A percentile compares a stretch with the other conserved stretches of the same genome.
These are phyloP conservation scores for Bjerkandera adusta DNA, from an alignment of 1,284 basidiomycete species.

Conservation along the genomic window DNA sequence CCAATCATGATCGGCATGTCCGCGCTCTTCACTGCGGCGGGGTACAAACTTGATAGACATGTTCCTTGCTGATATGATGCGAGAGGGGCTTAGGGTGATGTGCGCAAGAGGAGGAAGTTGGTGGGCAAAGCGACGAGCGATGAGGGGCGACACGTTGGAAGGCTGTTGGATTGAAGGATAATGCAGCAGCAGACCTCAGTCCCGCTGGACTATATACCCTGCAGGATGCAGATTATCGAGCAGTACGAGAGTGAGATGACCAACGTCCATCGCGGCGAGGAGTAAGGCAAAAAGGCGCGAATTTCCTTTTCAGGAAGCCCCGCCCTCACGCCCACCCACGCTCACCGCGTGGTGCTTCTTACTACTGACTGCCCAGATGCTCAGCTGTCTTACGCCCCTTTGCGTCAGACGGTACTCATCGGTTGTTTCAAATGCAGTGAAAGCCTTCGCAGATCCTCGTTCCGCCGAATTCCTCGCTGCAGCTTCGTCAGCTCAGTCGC, in stretches of 20 bases:
- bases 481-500: conserved; percentile 35
- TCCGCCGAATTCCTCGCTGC: conserved; percentile 47
- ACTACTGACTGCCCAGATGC: too few species aligned
- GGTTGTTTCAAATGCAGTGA: too few species aligned
- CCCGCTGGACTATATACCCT: not conserved
- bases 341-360: not conserved
- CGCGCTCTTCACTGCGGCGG: conserved; percentile 67
- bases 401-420: not conserved
- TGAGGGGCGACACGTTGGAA: conserved; percentile 1
- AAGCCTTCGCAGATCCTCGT: conserved; percentile 37
- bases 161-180: not conserved
- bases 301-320: conserved; percentile 4
- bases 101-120: conserved; percentile 2
- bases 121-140: not conserved
- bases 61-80: not conserved
- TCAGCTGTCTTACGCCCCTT: not conserved
- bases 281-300: conserved; percentile 1
- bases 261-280: not conserved
- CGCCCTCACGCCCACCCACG: conserved; percentile 10
- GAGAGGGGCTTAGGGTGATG: not conserved
- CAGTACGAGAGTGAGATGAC: conserved; percentile 2
- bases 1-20: conserved; percentile 86
- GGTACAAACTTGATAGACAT: conserved; percentile 43
- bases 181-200: too few species aligned
- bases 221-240: not conserved